Evolutionary conservation across 2,329 filamentous ascomycete genomes (phyloP).

Genomic region (Lithohypha guttulata): DNA sequence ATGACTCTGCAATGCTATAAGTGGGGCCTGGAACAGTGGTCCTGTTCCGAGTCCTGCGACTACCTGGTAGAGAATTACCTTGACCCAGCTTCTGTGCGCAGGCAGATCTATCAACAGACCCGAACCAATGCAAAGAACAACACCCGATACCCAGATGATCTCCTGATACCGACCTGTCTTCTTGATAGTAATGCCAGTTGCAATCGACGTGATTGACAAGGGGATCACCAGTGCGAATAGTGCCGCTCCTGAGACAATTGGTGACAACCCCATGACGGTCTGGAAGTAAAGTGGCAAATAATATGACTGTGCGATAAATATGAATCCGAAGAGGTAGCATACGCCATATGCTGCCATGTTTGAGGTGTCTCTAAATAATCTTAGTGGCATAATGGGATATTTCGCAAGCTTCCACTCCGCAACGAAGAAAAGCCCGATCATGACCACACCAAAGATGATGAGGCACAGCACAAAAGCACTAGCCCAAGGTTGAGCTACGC

Average conservation of each 20-base stretch:
- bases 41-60: constrained; percentile 52
- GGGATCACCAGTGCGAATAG: constrained; percentile 59
- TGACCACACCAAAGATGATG: constrained; percentile 36
- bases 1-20: constrained; percentile 54
- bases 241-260: constrained; percentile 64
- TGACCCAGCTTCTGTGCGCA: constrained; percentile 42
- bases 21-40: constrained; percentile 51
- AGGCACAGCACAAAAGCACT: constrained; percentile 41
- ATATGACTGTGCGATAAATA: constrained; percentile 69
- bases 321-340: constrained; percentile 62
- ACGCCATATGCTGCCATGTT: constrained; percentile 50
- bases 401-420: constrained; percentile 51
- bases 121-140: constrained; percentile 52
- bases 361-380: constrained; percentile 23
- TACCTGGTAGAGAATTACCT: constrained; percentile 45
- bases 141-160: constrained; percentile 49
- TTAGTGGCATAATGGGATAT: constrained; percentile 55
- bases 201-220: constrained; percentile 52
- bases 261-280: constrained; percentile 55
- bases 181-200: constrained; percentile 57
- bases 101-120: constrained; percentile 53
- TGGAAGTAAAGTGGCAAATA: constrained; percentile 83
- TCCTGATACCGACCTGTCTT: constrained; percentile 58
- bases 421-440: constrained; percentile 41
- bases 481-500: constrained; percentile 44